Evolutionary conservation across 202 grass and related monocot genomes (phyloP).

Genomic region (Alloteropsis angusta): DNA sequence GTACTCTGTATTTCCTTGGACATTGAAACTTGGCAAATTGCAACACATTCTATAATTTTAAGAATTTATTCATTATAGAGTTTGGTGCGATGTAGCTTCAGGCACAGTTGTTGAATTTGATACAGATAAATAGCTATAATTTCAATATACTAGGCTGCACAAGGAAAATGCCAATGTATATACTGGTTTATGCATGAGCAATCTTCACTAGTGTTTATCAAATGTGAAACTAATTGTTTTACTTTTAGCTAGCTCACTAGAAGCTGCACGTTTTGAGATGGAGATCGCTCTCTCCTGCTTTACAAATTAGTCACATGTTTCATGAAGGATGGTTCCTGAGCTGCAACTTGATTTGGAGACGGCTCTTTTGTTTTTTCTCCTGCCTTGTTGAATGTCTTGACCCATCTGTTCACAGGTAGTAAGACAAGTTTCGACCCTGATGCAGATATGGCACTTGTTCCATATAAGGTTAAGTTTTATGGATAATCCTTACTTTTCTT

Average conservation of each 20-base stretch:
- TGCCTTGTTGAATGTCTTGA: background rate
- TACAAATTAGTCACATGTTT: background rate
- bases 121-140: background rate
- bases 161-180: background rate
- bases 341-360: background rate
- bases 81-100: constrained; percentile 16
- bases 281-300: background rate
- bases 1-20: background rate
- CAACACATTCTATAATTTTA: background rate
- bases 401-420: constrained; percentile 18
- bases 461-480: constrained; percentile 51
- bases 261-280: background rate
- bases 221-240: background rate
- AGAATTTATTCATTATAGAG: constrained; percentile 16
- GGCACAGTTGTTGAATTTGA: constrained; percentile 13
- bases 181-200: background rate
- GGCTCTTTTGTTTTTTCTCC: background rate
- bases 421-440: constrained; percentile 35
- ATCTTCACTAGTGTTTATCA: background rate
- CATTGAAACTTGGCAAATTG: background rate
- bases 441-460: constrained; percentile 53
- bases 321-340: background rate
- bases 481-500: background rate
- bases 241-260: background rate
- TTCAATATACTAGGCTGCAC: constrained; percentile 1